A percentile compares a stretch with the other conserved stretches of the same genome.
Conservation (phyloP, 306 rosid genomes). For the Castanea crenata region DNA sequence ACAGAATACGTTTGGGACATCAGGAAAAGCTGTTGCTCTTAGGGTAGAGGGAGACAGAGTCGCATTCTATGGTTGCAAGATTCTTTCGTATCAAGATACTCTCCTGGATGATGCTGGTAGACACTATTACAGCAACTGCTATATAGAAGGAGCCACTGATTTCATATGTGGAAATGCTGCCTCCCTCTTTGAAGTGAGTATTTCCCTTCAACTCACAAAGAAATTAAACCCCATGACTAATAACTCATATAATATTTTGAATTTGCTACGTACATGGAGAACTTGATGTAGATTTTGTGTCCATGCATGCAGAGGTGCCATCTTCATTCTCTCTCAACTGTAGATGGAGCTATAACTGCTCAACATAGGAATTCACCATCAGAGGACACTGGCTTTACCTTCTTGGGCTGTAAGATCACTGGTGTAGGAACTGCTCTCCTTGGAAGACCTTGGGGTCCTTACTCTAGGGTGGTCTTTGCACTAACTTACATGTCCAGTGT, state of each 20-base stretch:
- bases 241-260: no score
- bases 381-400: slow-evolving; percentile 51
- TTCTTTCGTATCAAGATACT: slow-evolving; percentile 50
- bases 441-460: slow-evolving; percentile 59
- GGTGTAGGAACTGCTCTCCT: slow-evolving; percentile 38
- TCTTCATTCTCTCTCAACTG: slow-evolving; percentile 37
- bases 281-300: neutral
- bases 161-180: slow-evolving; percentile 57
- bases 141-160: slow-evolving; percentile 54
- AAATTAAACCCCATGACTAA: neutral
- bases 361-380: slow-evolving; percentile 45
- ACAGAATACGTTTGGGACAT: slow-evolving; percentile 39
- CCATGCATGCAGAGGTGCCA: slow-evolving; percentile 43
- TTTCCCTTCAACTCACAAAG: neutral
- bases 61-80: slow-evolving; percentile 41
- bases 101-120: slow-evolving; percentile 48
- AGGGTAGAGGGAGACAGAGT: slow-evolving; percentile 43
- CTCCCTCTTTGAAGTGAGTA: slow-evolving; percentile 42
- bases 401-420: slow-evolving; percentile 40
- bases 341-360: slow-evolving; percentile 45
- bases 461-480: slow-evolving; percentile 48
- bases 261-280: neutral
- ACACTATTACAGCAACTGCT: slow-evolving; percentile 48
- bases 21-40: slow-evolving; percentile 50
- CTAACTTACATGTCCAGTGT: slow-evolving; percentile 41